Conservation (phyloP, 1,139 yeast genomes). For the Meyerozyma carpophila region DNA sequence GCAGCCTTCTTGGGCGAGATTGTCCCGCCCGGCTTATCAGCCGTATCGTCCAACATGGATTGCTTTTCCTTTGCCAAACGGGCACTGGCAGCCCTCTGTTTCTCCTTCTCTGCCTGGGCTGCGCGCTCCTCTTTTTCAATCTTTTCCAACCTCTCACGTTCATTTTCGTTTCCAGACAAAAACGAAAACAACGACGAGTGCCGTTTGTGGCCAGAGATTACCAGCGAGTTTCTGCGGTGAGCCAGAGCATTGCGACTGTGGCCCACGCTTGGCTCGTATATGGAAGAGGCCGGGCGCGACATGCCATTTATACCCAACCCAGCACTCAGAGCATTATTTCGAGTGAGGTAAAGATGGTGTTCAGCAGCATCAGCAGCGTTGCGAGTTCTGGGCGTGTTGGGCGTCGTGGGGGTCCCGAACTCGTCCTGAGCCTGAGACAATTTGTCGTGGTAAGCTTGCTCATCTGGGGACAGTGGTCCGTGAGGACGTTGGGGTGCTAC, state of each 20-base stretch:
- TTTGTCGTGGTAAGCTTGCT: background rate
- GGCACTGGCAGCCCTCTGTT: slow-evolving; percentile 3
- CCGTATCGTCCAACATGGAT: background rate
- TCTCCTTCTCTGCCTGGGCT: background rate
- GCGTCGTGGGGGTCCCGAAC: slow-evolving; percentile 16
- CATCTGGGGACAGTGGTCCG: slow-evolving; percentile 24
- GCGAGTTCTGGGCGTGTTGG: background rate
- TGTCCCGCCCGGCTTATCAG: background rate
- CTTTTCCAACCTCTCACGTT: slow-evolving; percentile 3
- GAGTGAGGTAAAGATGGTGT: slow-evolving; percentile 17
- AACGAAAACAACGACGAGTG: slow-evolving; percentile 46
- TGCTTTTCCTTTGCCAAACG: background rate
- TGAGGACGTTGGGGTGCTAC: slow-evolving; percentile 64
- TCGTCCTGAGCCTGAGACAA: slow-evolving; percentile 9
- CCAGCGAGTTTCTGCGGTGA: slow-evolving; percentile 32
- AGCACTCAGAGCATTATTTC: slow-evolving; percentile 21
- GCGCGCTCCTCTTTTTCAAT: slow-evolving; percentile 3
- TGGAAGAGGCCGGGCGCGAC: slow-evolving; percentile 40
- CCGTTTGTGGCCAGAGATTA: slow-evolving; percentile 20
- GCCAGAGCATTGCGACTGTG: slow-evolving; percentile 25
- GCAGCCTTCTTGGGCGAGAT: slow-evolving; percentile 1
- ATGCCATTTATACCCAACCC: slow-evolving; percentile 12
- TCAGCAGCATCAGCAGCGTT: slow-evolving; percentile 8
- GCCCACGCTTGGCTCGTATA: slow-evolving; percentile 33
- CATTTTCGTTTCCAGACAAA: slow-evolving; percentile 23